Percentiles rank a stretch among this genome's conserved stretches.
phyloP scores from a whole-genome alignment of 2,329 filamentous ascomycete genomes.

The Meredithiella fracta region DNA sequence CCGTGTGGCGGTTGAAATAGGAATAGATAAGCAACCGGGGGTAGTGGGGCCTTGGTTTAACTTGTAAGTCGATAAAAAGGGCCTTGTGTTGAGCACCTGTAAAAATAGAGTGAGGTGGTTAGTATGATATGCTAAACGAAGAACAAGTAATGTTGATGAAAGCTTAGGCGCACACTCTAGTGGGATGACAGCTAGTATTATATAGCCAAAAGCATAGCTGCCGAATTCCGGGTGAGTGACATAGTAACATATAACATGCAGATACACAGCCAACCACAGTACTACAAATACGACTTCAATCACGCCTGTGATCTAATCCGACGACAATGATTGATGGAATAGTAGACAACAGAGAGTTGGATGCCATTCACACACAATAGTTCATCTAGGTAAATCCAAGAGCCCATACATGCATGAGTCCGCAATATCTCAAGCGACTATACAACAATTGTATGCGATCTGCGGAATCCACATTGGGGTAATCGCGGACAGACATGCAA shows the following conservation, averaged over 20 bases:
- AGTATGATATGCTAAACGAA: slow-evolving; percentile 5
- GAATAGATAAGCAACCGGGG: slow-evolving; percentile 12
- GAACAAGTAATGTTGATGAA: background rate
- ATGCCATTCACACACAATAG: background rate
- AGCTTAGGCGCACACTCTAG: background rate
- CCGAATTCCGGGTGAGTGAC: too few species aligned
- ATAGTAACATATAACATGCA: background rate
- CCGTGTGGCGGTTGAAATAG: background rate
- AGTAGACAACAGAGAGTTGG: background rate
- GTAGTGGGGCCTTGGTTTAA: slow-evolving; percentile 9
- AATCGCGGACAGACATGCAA: slow-evolving; percentile 4
- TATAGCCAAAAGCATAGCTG: too few species aligned
- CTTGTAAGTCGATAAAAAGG: background rate
- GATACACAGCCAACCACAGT: background rate
- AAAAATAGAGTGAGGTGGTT: slow-evolving; percentile 11
- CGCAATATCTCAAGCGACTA: background rate
- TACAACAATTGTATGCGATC: background rate
- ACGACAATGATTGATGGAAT: background rate
- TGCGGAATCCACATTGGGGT: slow-evolving; percentile 9
- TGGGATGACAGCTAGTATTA: too few species aligned
- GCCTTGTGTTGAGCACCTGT: slow-evolving; percentile 10
- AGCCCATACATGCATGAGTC: background rate
- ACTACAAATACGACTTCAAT: background rate
- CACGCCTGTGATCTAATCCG: background rate
- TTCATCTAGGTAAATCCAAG: slow-evolving; percentile 1